Evolutionary conservation across 768 basidiomycete genomes (phyloP), one percentile per base, ranked within the genome.

Genomic region (Boletus insuetus): DNA sequence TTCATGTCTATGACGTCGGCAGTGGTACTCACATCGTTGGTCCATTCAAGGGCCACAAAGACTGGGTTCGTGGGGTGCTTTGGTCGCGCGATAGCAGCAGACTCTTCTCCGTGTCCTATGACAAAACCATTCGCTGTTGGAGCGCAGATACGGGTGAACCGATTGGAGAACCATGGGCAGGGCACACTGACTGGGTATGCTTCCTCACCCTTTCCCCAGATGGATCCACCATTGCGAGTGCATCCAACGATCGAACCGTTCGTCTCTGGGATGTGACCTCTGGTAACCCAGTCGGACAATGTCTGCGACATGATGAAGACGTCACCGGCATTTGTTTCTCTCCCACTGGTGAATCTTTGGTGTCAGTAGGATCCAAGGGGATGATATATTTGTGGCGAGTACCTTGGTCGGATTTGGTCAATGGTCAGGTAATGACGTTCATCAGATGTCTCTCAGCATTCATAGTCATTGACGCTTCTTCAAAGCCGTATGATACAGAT

Each of bases 71-170:
- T 6, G 34, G 7, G 11, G 6, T 60, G 3, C 42, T 52, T 1
- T 63, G 60, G 62, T 44, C 57, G 14, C 51, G 5, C 9, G 61
- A 59, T 4, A 48, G 52, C 4, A 49, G 12, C 3, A n/a, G 22
- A 3, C 41, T 63, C 26, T 56, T 55, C 24, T 56, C 57, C 24
- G 45, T 12, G 2, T 51, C 48, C 0, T 0, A 8, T 0, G 51
- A 56, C 17, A 8, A 31, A 1, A 52, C 51, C 0, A 64, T 64
- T 43, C 52, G 52, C 6, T 52, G 54, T 20, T 64, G 63, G 59
- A 24, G 52, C 7, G 24, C 43, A 4, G 0, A 13, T 0, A 58
- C 59, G 3, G 54, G 53, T 19, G 19, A 40, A 14, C 42, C 29
- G 6, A 38, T 44, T 1, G 43, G 51, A 29, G 34, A 6, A 11